Evolutionary conservation across 129 eudicot species (phyloP), one percentile per base, ranked within the genome.

Genomic region (Escallonia herrerae): DNA sequence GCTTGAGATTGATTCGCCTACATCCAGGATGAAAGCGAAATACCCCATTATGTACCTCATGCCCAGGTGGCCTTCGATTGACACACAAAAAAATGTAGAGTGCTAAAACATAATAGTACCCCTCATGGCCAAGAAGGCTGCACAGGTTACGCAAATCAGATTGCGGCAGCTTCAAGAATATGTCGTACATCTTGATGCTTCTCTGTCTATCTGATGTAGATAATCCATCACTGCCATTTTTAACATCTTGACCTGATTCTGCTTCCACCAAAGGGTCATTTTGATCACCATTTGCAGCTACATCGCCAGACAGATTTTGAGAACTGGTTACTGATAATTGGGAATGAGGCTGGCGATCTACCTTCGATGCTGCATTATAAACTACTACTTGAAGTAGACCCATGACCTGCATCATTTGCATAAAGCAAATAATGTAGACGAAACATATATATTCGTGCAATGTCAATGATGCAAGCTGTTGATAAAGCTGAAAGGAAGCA

Each of bases 61-160:
- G 33, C 33, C 33, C 33, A 22, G 33, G 33, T 22, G 33, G 33
- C 33, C 33, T 22, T 1, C 33, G 1, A 22, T 22, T 22, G 33
- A 22, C 33, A 22, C 33, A 22, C 33, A 22, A 14, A n/a, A n/a
- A n/a, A 58, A 40, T 43, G 12, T 5, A 39, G 71, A 64, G 42
- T 4, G 57, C 2, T 67, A 52, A 15, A 52, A 22, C 58, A 7
- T 58, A 58, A 66, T n/a, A 70, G 60, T 93, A 89, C 96, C 99
- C 99, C 69, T 89, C 95, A 39, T 81, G 91, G 58, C 99, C 99
- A 73, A 93, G 99, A 82, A 93, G 95, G 67, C 82, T 76, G 82
- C 95, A 89, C 50, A 93, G 87, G 82, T 82, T 85, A 62, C 83
- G 96, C 56, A 93, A 63, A 72, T 83, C 95, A 61, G 87, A 62